A percentile compares a stretch with the other conserved stretches of the same genome.
Evolutionary conservation across 1,284 basidiomycete genomes (phyloP).

Genomic region (Moesziomyces antarcticus): DNA sequence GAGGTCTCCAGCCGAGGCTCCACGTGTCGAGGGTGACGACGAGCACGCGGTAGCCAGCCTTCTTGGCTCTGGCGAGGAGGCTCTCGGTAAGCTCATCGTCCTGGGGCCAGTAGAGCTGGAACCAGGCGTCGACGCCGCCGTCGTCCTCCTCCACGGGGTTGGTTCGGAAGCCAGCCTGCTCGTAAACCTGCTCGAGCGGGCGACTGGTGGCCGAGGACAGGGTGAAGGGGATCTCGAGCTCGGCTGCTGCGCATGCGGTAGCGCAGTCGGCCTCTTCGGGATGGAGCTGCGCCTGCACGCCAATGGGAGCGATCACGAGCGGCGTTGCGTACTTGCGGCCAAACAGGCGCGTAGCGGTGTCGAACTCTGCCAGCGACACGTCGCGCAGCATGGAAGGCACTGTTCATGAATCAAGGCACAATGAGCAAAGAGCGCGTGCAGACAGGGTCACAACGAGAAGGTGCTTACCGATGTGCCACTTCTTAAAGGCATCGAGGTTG

Average conservation of each 20-base stretch:
- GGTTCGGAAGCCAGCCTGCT: constrained; percentile 25
- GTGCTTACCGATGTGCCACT: constrained; percentile 52
- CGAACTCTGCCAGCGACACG: constrained; percentile 42
- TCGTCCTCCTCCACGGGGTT: constrained; percentile 12
- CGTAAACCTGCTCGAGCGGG: constrained; percentile 49
- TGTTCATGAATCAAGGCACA: not conserved
- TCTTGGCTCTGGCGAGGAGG: constrained; percentile 76
- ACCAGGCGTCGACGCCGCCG: constrained; percentile 50
- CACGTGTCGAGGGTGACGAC: constrained; percentile 70
- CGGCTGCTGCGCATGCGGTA: constrained; percentile 42
- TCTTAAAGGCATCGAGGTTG: constrained; percentile 49
- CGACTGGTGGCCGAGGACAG: constrained; percentile 52
- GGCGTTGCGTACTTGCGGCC: constrained; percentile 51
- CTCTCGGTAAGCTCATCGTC: constrained; percentile 76
- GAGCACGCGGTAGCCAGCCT: constrained; percentile 75
- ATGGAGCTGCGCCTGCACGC: constrained; percentile 56
- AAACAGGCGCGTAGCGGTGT: constrained; percentile 38
- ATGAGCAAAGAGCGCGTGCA: not conserved
- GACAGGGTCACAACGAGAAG: not conserved
- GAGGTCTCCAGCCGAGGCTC: constrained; percentile 52
- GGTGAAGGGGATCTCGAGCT: constrained; percentile 52
- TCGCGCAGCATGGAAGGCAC: constrained; percentile 52
- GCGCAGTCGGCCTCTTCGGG: constrained; percentile 42
- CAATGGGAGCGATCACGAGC: constrained; percentile 58
- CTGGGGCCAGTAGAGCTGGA: constrained; percentile 71